A percentile compares a stretch with the other conserved stretches of the same genome.
Conservation (phyloP, 139 green algal genomes). For the Coelastrella sp. region DNA sequence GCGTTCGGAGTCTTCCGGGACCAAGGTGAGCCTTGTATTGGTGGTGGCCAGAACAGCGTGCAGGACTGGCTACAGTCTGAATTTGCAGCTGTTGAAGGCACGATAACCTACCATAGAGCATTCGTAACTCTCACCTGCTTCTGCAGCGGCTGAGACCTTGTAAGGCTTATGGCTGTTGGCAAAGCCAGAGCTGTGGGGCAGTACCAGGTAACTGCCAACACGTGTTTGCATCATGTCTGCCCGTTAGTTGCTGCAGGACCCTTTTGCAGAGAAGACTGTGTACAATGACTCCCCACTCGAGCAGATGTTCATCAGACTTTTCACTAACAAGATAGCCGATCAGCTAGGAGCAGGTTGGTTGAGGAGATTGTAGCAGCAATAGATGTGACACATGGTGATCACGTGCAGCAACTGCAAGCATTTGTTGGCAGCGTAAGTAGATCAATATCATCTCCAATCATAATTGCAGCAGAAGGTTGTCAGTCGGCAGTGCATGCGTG, state of each 20-base stretch:
- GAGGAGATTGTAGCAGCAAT: neutral
- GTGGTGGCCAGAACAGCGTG: neutral
- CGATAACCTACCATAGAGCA: too few species aligned
- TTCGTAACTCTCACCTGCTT: too few species aligned
- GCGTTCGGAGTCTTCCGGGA: neutral
- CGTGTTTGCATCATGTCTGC: neutral
- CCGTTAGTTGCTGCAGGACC: slow-evolving; percentile 42
- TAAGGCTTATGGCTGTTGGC: neutral
- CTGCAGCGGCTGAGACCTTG: neutral
- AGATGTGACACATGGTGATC: too few species aligned
- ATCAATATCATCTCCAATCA: too few species aligned
- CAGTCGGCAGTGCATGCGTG: too few species aligned
- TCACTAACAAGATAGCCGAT: slow-evolving; percentile 66
- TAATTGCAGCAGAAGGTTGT: too few species aligned
- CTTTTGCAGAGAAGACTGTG: slow-evolving; percentile 60
- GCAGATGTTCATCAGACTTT: slow-evolving; percentile 67
- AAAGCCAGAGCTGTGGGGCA: neutral
- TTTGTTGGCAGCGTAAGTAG: too few species aligned
- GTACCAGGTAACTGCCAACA: neutral
- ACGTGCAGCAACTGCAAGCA: too few species aligned
- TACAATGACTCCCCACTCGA: slow-evolving; percentile 64
- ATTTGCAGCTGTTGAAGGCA: too few species aligned
- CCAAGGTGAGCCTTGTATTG: neutral
- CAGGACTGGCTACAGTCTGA: too few species aligned
- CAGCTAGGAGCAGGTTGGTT: slow-evolving; percentile 47